Evolutionary conservation across 2,329 filamentous ascomycete genomes (phyloP).

Genomic region (Saccharata proteae): DNA sequence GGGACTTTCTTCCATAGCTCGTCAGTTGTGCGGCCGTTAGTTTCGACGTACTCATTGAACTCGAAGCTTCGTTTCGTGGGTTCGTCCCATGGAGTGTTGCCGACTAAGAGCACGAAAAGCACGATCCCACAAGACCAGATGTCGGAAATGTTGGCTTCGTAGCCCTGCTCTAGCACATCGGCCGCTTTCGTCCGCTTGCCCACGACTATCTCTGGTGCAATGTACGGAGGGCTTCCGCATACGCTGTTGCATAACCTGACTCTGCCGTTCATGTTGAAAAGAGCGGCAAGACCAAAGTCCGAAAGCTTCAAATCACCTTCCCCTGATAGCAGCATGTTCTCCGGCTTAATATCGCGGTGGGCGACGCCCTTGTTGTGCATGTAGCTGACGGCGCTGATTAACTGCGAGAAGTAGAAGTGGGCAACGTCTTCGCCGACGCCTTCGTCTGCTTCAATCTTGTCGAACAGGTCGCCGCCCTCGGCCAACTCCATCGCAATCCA

Average conservation of each 20-base stretch:
- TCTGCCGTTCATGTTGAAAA: slow-evolving; percentile 81
- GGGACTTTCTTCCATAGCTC: slow-evolving; percentile 77
- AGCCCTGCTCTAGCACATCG: slow-evolving; percentile 43
- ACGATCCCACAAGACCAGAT: slow-evolving; percentile 98
- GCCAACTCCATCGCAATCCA: slow-evolving; percentile 99
- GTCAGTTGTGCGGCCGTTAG: slow-evolving; percentile 69
- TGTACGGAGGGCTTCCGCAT: slow-evolving; percentile 93
- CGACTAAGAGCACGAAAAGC: slow-evolving; percentile 87
- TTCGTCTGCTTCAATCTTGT: slow-evolving; percentile 97
- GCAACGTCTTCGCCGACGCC: slow-evolving; percentile 91
- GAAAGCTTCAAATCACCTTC: slow-evolving; percentile 85
- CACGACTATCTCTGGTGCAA: slow-evolving; percentile 76
- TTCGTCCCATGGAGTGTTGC: slow-evolving; percentile 96
- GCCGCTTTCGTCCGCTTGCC: slow-evolving; percentile 37
- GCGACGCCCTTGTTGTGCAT: slow-evolving; percentile 95
- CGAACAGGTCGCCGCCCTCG: slow-evolving; percentile 90
- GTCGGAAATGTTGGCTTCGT: slow-evolving; percentile 71
- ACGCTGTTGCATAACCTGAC: slow-evolving; percentile 76
- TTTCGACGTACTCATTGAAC: slow-evolving; percentile 74
- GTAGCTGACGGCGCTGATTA: slow-evolving; percentile 81
- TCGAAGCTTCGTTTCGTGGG: slow-evolving; percentile 80
- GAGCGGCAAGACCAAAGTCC: slow-evolving; percentile 89
- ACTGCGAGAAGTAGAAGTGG: slow-evolving; percentile 89
- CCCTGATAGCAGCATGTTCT: slow-evolving; percentile 83
- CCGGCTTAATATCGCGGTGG: slow-evolving; percentile 64